phyloP scores from a whole-genome alignment of 129 eudicot species.

The Chrysanthemum makinoi region DNA sequence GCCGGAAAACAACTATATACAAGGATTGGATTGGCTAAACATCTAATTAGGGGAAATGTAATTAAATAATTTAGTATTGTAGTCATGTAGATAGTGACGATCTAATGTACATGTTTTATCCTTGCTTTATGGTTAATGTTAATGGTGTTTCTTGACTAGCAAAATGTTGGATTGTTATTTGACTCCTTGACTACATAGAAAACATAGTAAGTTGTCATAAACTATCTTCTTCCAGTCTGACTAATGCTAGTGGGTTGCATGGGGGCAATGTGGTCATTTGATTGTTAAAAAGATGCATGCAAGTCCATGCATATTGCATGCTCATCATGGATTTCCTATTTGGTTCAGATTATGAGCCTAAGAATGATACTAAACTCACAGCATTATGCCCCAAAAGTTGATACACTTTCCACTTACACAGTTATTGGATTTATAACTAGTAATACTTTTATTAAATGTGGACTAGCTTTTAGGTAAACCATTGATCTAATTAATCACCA shows the following conservation, averaged over 20 bases:
- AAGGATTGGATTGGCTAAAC: constrained; percentile 56
- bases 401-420: constrained; percentile 1
- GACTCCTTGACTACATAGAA: constrained; percentile 19
- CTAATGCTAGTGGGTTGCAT: not conserved
- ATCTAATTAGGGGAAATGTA: constrained; percentile 36
- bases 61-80: constrained; percentile 35
- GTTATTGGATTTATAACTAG: not conserved
- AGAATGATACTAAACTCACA: constrained; percentile 9
- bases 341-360: constrained; percentile 12
- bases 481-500: not conserved
- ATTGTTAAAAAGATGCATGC: constrained; percentile 30
- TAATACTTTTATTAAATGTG: not conserved
- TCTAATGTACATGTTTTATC: constrained; percentile 42
- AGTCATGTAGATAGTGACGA: constrained; percentile 41
- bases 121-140: constrained; percentile 34
- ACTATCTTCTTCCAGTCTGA: too few species aligned
- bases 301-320: constrained; percentile 39
- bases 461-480: not conserved
- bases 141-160: constrained; percentile 25
- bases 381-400: not conserved
- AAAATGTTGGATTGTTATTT: constrained; percentile 6
- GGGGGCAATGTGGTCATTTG: constrained; percentile 28
- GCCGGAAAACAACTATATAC: constrained; percentile 47
- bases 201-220: too few species aligned
- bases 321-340: constrained; percentile 13